Percentiles rank a stretch among this genome's conserved stretches.
Evolutionary conservation across 768 basidiomycete species (phyloP).

Genomic region (Mycena rosella): DNA sequence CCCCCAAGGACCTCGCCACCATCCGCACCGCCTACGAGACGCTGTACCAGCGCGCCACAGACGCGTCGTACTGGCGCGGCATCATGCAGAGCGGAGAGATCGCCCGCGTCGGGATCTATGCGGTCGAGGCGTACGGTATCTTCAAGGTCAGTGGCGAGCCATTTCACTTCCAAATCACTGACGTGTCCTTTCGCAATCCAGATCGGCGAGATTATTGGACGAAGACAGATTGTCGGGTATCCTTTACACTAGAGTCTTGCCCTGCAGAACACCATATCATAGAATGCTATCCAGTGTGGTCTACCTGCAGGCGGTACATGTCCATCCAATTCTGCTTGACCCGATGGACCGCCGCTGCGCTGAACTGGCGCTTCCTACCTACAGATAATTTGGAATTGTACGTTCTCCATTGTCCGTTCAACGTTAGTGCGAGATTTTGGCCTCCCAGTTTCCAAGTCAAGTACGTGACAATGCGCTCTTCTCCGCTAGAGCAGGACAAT

Average conservation of each 20-base stretch:
- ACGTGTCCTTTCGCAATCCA: constrained; percentile 40
- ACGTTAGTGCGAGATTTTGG: too few species aligned
- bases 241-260: constrained; percentile 63
- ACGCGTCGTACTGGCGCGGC: constrained; percentile 71
- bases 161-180: not conserved
- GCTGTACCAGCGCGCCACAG: constrained; percentile 72
- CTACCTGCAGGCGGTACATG: not conserved
- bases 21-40: constrained; percentile 72
- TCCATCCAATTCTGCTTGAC: too few species aligned
- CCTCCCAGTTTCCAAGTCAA: too few species aligned
- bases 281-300: constrained; percentile 15
- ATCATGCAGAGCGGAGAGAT: constrained; percentile 74
- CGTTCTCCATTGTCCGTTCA: too few species aligned
- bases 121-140: constrained; percentile 89
- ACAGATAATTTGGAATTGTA: too few species aligned
- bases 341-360: too few species aligned
- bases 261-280: constrained; percentile 16
- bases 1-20: constrained; percentile 70
- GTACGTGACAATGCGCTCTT: too few species aligned
- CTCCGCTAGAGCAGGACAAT: too few species aligned
- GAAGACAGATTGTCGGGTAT: constrained; percentile 86
- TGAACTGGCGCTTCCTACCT: too few species aligned
- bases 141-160: constrained; percentile 85
- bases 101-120: constrained; percentile 78
- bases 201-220: constrained; percentile 91